Conservation (phyloP, 768 basidiomycete genomes). For the Trametes punicea region DNA sequence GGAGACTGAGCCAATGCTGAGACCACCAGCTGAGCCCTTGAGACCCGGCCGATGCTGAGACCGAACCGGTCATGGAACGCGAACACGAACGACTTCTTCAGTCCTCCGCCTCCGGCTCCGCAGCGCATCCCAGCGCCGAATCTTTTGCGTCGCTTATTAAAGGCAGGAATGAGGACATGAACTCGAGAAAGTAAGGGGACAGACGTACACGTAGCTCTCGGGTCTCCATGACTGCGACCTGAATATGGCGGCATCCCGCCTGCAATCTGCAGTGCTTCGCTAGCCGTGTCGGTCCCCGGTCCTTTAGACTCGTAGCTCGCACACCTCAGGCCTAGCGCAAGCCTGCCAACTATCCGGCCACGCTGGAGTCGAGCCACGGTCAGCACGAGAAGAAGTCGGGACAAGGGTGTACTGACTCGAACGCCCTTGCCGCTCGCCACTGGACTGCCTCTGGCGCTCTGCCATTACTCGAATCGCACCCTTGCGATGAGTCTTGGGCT, state of each 20-base stretch:
- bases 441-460: conserved; percentile 1
- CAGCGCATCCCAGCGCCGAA: not conserved
- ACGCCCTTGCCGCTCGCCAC: conserved; percentile 8
- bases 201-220: not conserved
- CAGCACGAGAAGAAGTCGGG: not conserved
- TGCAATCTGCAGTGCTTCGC: not conserved
- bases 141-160: not conserved
- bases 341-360: conserved; percentile 6
- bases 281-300: not conserved
- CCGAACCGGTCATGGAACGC: not conserved
- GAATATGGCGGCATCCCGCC: conserved; percentile 1
- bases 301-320: not conserved
- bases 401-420: not conserved
- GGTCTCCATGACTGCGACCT: not conserved
- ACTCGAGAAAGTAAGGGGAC: not conserved
- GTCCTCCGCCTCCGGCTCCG: not conserved
- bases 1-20: too few species aligned
- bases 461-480: conserved; percentile 1
- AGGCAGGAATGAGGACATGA: not conserved
- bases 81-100: too few species aligned
- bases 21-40: not conserved
- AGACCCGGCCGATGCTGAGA: not conserved
- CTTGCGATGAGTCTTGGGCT: conserved; percentile 2
- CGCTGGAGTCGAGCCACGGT: not conserved
- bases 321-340: not conserved